Conservation (phyloP, 257 asterid species). For the Fraxinus americana region DNA sequence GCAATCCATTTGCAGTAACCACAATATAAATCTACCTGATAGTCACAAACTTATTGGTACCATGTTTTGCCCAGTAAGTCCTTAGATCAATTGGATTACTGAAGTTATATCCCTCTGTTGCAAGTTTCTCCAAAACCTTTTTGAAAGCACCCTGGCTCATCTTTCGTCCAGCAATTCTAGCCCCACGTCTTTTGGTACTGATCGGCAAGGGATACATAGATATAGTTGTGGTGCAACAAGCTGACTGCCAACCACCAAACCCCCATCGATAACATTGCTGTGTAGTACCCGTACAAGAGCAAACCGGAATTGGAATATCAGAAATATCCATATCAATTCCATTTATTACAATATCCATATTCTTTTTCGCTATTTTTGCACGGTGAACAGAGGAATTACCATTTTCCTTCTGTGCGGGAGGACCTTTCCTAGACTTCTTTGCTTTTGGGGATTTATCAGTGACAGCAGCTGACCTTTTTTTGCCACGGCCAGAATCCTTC, state of each 20-base stretch:
- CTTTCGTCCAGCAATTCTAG: conserved; percentile 92
- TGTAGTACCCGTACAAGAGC: conserved; percentile 88
- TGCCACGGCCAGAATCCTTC: conserved; percentile 33
- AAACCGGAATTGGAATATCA: conserved; percentile 87
- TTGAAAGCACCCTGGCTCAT: conserved; percentile 98
- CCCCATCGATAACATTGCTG: conserved; percentile 99
- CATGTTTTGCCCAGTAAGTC: conserved; percentile 98
- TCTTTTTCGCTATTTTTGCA: conserved; percentile 68
- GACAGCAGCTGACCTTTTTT: too few species aligned
- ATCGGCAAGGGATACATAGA: conserved; percentile 93
- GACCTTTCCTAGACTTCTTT: too few species aligned
- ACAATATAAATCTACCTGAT: conserved; percentile 61
- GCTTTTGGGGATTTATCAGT: too few species aligned
- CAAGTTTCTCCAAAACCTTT: conserved; percentile 90
- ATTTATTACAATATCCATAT: conserved; percentile 69
- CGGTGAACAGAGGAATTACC: conserved; percentile 55
- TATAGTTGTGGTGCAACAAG: conserved; percentile 91
- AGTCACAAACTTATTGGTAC: conserved; percentile 93
- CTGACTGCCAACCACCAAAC: conserved; percentile 99
- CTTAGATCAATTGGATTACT: conserved; percentile 80
- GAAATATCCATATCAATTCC: conserved; percentile 91
- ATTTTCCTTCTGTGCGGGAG: conserved; percentile 45
- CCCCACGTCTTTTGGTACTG: conserved; percentile 96
- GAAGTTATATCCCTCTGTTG: conserved; percentile 72
- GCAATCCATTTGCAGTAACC: conserved; percentile 24